Evolutionary conservation across 116 monocot species (phyloP), one percentile per base, ranked within the genome.

Genomic region (Iris pallida): DNA sequence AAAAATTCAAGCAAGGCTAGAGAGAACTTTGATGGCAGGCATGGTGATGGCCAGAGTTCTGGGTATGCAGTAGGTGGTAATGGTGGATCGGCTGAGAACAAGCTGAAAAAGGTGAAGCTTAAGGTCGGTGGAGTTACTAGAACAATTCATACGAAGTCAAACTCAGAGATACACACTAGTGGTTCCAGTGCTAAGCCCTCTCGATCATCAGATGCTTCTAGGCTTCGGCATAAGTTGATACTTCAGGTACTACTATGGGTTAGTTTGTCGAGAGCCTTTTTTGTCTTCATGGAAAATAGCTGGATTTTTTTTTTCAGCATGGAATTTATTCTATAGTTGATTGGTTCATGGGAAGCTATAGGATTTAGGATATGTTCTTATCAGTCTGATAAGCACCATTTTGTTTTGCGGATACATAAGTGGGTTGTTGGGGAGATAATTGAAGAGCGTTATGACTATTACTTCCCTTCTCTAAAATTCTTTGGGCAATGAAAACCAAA

Each of bases 111-210:
- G 74, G 79, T 97, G 71, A 97, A 90, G 71, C 75, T 97, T 17
- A 97, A 90, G 71, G 73, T 97, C 45, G 89, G 88, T 20, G 95
- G 95, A 14, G 84, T 96, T 30, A 88, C 86, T 11, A 80, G 81
- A 16, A 92, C 81, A 0, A 76, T 95, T 45, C 84, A 80, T 75
- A 66, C 92, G 20, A 97, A 97, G 67, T 76, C 92, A 4, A 84
- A 61, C 73, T 20, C 53, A 41, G 89, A 78, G 20, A 59, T 14
- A 8, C 53, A 20, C 17, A 72, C 42, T 68, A 68, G 53, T 55
- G 71, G 78, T 65, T 71, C 63, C 16, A 67, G 43, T 13, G 15
- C 54, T 19, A 85, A 81, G 57, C 47, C 61, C 59, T 63, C 82
- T 7, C 64, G 75, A 4, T 61, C 82, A 67, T 68, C 65, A 47